A percentile compares a stretch with the other conserved stretches of the same genome.
These are phyloP conservation scores for Citrus unshiu DNA, from an alignment of 345 rosid genomes.

Conservation along the genomic window DNA sequence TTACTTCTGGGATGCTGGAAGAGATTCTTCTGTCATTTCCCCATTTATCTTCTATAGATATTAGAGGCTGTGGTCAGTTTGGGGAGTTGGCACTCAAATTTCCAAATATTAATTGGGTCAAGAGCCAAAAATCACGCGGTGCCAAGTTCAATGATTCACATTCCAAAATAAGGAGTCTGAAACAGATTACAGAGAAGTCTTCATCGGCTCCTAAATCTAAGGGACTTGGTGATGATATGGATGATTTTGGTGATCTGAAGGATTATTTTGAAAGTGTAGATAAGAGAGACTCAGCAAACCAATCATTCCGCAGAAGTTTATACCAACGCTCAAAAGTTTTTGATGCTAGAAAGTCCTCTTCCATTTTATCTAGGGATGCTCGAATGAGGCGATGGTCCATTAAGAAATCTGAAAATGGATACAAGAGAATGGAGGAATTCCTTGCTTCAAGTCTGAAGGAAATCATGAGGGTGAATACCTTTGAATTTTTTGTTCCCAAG, in stretches of 20 bases:
- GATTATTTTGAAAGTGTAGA: slow-evolving; percentile 94
- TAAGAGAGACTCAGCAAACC: slow-evolving; percentile 87
- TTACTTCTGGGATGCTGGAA: slow-evolving; percentile 61
- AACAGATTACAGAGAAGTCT: slow-evolving; percentile 51
- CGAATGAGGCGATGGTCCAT: slow-evolving; percentile 89
- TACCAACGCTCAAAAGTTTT: slow-evolving; percentile 92
- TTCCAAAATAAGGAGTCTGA: slow-evolving; percentile 63
- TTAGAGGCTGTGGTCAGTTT: slow-evolving; percentile 88
- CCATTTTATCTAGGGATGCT: slow-evolving; percentile 94
- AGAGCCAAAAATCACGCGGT: slow-evolving; percentile 33
- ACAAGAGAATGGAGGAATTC: slow-evolving; percentile 90
- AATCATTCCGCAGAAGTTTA: slow-evolving; percentile 75
- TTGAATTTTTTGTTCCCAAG: slow-evolving; percentile 86
- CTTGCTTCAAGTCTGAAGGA: slow-evolving; percentile 82
- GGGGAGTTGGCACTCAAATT: slow-evolving; percentile 53
- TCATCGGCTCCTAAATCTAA: slow-evolving; percentile 35
- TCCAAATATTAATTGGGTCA: slow-evolving; percentile 65
- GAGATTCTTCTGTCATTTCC: slow-evolving; percentile 64
- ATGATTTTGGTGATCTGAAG: slow-evolving; percentile 89
- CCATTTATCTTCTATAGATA: slow-evolving; percentile 60
- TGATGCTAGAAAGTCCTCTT: slow-evolving; percentile 88
- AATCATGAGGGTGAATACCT: slow-evolving; percentile 90
- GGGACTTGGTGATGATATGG: slow-evolving; percentile 47
- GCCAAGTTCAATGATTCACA: slow-evolving; percentile 39
- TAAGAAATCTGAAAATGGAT: slow-evolving; percentile 81